Evolutionary conservation across 768 basidiomycete species (phyloP), one percentile per base, ranked within the genome.

Genomic region (Obba rivulosa): DNA sequence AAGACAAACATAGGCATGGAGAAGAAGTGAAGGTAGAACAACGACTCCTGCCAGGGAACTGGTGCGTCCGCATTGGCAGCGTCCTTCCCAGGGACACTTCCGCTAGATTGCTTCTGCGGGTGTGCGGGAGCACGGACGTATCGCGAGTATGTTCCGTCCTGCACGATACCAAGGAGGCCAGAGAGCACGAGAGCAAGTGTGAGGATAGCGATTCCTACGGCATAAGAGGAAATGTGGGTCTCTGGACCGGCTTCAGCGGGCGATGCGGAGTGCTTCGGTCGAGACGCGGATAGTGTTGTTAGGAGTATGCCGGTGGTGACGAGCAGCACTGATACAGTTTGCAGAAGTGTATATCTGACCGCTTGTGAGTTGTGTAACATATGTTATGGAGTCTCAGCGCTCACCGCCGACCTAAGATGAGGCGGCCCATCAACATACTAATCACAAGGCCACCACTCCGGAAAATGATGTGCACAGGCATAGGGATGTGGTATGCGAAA

Each of bases 381-480:
- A 20, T 14, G 24, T 21, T 37, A 3, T 21, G 24, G 42, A 48
- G 28, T 18, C 24, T 28, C 28, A 22, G 16, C 13, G 65, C 79
- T 46, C 51, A 86, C 80, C 75, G 76, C 64, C 84, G 87, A 2
- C 78, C 74, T 2, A 69, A 76, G 16, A 91, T 51, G 2, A 85
- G 46, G 74, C 80, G 85, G 1, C 91, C 92, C 43, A 93, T 74
- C 13, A 86, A 23, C 81, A 97, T 85, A 57, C 84, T 92, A 23
- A 93, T 73, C 25, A 91, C 78, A 46, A 95, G 70, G 0, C 92
- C 93, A 0, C 88, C 92, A 56, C 88, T 91, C 36, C 93, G 77
- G 61, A 95, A 95, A 51, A 97, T 87, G 63, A 97, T 95, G 66
- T 97, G 93, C 1, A 97, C 85, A 0, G 88, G 69, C 81, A 96